Percentiles rank a stretch among this genome's conserved stretches.
phyloP scores from a whole-genome alignment of 352 stramenopile species.

The Pseudoperonospora humuli region DNA sequence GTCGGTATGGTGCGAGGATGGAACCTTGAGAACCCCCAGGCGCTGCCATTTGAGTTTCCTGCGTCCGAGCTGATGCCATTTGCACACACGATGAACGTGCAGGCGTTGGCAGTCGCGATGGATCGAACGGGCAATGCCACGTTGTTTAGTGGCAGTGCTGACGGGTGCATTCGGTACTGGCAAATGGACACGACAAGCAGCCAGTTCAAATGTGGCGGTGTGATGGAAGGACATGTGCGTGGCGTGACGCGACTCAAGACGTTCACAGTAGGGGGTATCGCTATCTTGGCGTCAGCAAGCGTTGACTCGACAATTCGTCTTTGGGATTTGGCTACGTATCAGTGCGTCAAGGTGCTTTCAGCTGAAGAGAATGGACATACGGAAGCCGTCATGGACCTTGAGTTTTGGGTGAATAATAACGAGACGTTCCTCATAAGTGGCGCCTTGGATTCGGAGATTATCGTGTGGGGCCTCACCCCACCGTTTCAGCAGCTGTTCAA shows the following conservation, averaged over 20 bases:
- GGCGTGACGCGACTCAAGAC: conserved; percentile 80
- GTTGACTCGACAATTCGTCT: conserved; percentile 76
- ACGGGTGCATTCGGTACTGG: conserved; percentile 78
- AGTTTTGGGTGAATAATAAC: conserved; percentile 80
- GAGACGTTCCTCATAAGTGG: conserved; percentile 85
- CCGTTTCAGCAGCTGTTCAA: conserved; percentile 79
- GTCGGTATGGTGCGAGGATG: conserved; percentile 75
- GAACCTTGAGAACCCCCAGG: conserved; percentile 70
- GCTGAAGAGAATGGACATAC: conserved; percentile 65
- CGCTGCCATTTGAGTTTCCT: conserved; percentile 55
- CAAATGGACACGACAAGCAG: conserved; percentile 61
- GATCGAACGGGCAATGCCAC: conserved; percentile 55
- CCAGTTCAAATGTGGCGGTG: conserved; percentile 65
- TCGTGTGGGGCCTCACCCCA: conserved; percentile 71
- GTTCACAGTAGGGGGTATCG: conserved; percentile 51
- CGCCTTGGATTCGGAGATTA: conserved; percentile 73
- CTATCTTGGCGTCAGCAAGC: conserved; percentile 74
- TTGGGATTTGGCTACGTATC: conserved; percentile 77
- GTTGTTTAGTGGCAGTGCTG: conserved; percentile 67
- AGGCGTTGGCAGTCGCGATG: conserved; percentile 64
- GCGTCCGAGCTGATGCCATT: conserved; percentile 62
- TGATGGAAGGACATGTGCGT: conserved; percentile 72
- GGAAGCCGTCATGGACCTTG: conserved; percentile 79
- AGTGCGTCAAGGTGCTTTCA: conserved; percentile 73
- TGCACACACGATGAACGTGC: conserved; percentile 65